phyloP scores from a whole-genome alignment of 805 yeast genomes.

The Schwanniomyces vanrijiae region DNA sequence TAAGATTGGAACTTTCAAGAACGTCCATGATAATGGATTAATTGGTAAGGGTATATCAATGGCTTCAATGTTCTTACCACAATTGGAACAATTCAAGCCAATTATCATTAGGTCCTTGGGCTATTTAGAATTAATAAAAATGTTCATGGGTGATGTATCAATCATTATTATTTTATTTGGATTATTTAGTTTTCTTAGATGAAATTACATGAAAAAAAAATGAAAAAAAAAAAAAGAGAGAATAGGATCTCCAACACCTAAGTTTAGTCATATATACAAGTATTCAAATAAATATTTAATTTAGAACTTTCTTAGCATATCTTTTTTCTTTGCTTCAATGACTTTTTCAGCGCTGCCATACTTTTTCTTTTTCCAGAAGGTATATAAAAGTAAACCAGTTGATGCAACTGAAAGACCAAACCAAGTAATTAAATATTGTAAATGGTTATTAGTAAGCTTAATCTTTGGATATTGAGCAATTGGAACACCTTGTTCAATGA shows the following conservation, averaged over 20 bases:
- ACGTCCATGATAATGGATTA: constrained; percentile 23
- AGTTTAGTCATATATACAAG: constrained; percentile 1
- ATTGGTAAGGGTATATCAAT: constrained; percentile 28
- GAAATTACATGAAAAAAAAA: background rate
- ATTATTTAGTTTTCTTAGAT: constrained; percentile 20
- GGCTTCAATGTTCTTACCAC: constrained; percentile 37
- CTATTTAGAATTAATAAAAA: constrained; percentile 38
- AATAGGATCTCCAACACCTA: too few relatives aligned
- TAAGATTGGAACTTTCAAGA: constrained; percentile 20
- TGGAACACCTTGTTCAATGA: constrained; percentile 83
- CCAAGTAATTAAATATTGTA: constrained; percentile 94
- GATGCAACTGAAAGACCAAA: constrained; percentile 81
- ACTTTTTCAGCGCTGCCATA: constrained; percentile 38
- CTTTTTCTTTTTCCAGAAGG: constrained; percentile 28
- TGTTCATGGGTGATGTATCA: constrained; percentile 36
- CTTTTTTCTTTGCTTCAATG: constrained; percentile 38
- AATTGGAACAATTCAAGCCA: constrained; percentile 25
- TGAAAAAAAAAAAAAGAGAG: too few relatives aligned
- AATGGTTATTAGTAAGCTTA: constrained; percentile 82
- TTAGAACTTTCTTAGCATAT: constrained; percentile 27
- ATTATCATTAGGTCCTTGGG: constrained; percentile 26
- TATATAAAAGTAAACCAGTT: constrained; percentile 55
- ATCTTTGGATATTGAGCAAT: constrained; percentile 80
- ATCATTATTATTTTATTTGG: constrained; percentile 41
- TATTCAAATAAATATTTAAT: constrained; percentile 1